Conservation (phyloP, 2,329 filamentous ascomycete genomes). For the Fusarium siculi region DNA sequence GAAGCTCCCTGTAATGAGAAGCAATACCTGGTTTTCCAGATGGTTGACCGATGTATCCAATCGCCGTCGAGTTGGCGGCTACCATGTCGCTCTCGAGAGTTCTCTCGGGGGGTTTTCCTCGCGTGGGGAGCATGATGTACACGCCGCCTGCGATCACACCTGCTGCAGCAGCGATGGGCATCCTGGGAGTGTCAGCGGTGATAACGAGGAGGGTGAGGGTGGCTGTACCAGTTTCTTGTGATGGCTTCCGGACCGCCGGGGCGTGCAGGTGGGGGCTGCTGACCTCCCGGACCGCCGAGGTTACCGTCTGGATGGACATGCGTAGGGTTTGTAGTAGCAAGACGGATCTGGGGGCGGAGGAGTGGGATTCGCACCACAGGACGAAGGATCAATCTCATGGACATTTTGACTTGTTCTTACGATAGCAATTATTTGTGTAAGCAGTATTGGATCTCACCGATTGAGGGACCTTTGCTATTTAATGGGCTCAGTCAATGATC, state of each 20-base stretch:
- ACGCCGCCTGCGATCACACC: constrained; percentile 42
- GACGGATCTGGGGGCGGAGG: constrained; percentile 34
- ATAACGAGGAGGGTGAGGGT: not conserved
- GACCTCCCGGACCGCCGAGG: constrained; percentile 50
- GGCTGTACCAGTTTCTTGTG: constrained; percentile 47
- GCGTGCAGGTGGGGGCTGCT: constrained; percentile 42
- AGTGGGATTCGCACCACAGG: constrained; percentile 36
- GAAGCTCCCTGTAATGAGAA: constrained; percentile 30
- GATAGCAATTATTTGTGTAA: no score
- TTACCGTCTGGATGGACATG: constrained; percentile 12
- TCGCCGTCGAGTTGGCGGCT: constrained; percentile 23
- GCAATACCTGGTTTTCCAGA: constrained; percentile 15
- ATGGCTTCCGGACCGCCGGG: constrained; percentile 46
- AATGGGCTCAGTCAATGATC: constrained; percentile 18
- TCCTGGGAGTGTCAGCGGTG: constrained; percentile 24
- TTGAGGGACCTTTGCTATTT: not conserved
- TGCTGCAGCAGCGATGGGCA: constrained; percentile 44
- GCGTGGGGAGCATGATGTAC: constrained; percentile 43
- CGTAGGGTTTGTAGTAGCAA: constrained; percentile 1
- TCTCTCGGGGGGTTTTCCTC: constrained; percentile 15
- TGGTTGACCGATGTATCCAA: constrained; percentile 16
- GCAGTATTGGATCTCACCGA: not conserved
- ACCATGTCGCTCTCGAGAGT: constrained; percentile 22
- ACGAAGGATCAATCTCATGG: constrained; percentile 27
- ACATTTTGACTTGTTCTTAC: constrained; percentile 13